phyloP scores from a whole-genome alignment of 2,329 filamentous ascomycete genomes.

The Rachicladosporium sp. region DNA sequence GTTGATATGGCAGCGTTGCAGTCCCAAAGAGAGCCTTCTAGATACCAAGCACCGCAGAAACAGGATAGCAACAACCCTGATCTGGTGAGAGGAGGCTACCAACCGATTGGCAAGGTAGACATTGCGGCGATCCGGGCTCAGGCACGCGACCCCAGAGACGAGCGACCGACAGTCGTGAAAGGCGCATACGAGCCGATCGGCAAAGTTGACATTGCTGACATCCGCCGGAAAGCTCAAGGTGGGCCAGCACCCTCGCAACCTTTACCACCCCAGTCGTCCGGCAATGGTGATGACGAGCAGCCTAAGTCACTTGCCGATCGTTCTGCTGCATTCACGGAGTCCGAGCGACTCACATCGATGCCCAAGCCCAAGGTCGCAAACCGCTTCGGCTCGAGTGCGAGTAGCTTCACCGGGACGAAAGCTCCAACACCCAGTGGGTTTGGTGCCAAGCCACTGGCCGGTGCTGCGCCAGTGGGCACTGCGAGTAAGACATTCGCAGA shows the following conservation, averaged over 20 bases:
- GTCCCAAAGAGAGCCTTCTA: slow-evolving; percentile 56
- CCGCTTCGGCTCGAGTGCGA: slow-evolving; percentile 60
- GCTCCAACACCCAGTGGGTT: slow-evolving; percentile 65
- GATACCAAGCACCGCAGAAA: slow-evolving; percentile 39
- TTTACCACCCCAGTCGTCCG: slow-evolving; percentile 27
- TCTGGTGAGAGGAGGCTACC: slow-evolving; percentile 75
- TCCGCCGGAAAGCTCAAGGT: slow-evolving; percentile 70
- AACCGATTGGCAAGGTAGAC: slow-evolving; percentile 94
- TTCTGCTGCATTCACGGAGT: slow-evolving; percentile 58
- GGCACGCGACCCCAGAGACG: slow-evolving; percentile 57
- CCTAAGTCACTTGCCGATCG: slow-evolving; percentile 62
- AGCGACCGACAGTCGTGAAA: slow-evolving; percentile 74
- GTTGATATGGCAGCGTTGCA: slow-evolving; percentile 83
- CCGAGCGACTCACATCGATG: slow-evolving; percentile 71
- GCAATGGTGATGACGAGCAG: slow-evolving; percentile 36
- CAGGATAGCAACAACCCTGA: slow-evolving; percentile 41
- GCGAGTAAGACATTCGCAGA: slow-evolving; percentile 92
- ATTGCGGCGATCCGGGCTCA: slow-evolving; percentile 77
- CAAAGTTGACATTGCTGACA: slow-evolving; percentile 93
- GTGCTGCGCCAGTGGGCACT: slow-evolving; percentile 54
- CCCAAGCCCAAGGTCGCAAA: slow-evolving; percentile 94
- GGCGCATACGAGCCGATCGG: slow-evolving; percentile 90
- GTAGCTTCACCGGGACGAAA: slow-evolving; percentile 75
- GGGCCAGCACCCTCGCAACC: slow-evolving; percentile 13
- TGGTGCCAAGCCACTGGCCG: slow-evolving; percentile 46